These are phyloP conservation scores for Evernia prunastri DNA, from an alignment of 495 filamentous ascomycete genomes.

Conservation along the genomic window DNA sequence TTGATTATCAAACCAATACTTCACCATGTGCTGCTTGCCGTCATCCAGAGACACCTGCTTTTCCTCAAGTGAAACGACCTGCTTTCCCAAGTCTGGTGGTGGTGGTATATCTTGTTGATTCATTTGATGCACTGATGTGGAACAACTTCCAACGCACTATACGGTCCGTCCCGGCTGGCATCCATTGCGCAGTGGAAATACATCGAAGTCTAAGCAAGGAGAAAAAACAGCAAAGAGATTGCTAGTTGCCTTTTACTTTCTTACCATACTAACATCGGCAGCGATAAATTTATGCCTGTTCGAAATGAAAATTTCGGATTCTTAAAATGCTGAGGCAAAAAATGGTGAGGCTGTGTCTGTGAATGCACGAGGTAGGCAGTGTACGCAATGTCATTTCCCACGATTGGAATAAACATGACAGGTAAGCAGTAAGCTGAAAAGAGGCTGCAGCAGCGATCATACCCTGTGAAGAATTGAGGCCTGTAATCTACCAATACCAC, in stretches of 20 bases:
- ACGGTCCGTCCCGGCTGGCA: neutral
- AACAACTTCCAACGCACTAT: conserved; percentile 18
- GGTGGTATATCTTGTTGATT: neutral
- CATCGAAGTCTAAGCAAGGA: neutral
- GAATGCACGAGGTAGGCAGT: neutral
- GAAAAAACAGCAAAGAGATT: neutral
- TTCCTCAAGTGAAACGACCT: conserved; percentile 19
- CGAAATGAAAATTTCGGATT: neutral
- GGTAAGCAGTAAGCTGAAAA: too few relatives aligned
- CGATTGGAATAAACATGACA: too few relatives aligned
- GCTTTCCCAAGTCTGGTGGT: conserved; percentile 11
- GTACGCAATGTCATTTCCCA: too few relatives aligned
- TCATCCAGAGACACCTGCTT: conserved; percentile 16
- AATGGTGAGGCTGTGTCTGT: neutral
- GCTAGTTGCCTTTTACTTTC: neutral
- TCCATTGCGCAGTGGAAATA: neutral
- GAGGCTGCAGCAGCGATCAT: too few relatives aligned
- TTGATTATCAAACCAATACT: conserved; percentile 2
- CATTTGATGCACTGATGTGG: conserved; percentile 6
- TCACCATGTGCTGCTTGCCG: conserved; percentile 3
- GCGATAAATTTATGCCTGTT: neutral
- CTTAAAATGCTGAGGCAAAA: neutral
- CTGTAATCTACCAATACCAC: too few relatives aligned
- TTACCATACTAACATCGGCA: neutral
- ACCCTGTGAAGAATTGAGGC: too few relatives aligned